Percentiles rank a stretch among this genome's conserved stretches.
phyloP scores from a whole-genome alignment of 202 grass and related monocot genomes.

The Panicum virgatum region DNA sequence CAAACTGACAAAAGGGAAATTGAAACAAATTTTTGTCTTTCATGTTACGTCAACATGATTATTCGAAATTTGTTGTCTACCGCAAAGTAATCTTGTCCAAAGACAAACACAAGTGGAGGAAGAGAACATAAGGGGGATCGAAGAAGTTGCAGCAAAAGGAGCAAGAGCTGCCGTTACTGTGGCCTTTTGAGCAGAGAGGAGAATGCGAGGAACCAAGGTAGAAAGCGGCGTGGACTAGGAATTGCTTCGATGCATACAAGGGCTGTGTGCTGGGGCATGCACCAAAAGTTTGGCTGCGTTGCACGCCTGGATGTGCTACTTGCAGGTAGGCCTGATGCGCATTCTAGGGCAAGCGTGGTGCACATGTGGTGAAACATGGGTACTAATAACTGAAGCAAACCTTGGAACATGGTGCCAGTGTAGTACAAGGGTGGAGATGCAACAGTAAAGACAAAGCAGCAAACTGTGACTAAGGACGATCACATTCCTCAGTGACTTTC shows the following conservation, averaged over 20 bases:
- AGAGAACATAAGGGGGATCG: no score
- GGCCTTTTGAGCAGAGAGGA: no score
- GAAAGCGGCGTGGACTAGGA: no score
- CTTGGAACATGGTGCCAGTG: background rate
- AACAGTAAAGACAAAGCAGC: no score
- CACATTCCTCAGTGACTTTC: background rate
- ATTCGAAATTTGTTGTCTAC: background rate
- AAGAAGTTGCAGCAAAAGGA: no score
- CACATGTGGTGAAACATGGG: background rate
- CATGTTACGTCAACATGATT: background rate
- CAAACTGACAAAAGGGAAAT: background rate
- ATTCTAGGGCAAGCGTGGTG: background rate
- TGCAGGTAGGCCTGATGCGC: background rate
- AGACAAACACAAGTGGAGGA: background rate
- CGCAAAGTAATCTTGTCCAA: background rate
- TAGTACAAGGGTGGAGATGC: background rate
- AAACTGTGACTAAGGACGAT: background rate
- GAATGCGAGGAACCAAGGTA: no score
- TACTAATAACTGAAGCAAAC: background rate
- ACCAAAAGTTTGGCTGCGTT: no score
- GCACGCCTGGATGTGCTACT: background rate
- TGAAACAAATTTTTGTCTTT: background rate
- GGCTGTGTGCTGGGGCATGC: no score
- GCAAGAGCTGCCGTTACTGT: no score
- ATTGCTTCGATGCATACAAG: no score